Percentiles rank a stretch among this genome's conserved stretches.
These are phyloP conservation scores for Volvox carteri DNA, from an alignment of 163 green algal genomes.

Conservation along the genomic window DNA sequence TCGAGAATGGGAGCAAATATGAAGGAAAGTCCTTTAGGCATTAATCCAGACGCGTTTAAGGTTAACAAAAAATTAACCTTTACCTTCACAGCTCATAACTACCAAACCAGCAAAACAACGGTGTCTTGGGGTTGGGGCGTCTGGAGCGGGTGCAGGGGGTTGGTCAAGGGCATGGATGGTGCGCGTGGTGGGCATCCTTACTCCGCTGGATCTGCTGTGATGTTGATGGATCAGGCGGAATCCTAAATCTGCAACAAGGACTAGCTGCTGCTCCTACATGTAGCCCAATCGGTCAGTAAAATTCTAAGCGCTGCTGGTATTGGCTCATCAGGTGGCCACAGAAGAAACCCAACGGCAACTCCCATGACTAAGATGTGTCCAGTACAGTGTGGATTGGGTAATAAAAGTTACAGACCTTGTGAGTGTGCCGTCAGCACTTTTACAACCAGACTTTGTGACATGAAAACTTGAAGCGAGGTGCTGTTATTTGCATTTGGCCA, in stretches of 20 bases:
- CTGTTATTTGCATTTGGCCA: not conserved
- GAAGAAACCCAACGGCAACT: too few relatives aligned
- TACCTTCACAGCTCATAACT: not conserved
- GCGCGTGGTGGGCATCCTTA: too few relatives aligned
- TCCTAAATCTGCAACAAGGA: not conserved
- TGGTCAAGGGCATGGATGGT: too few relatives aligned
- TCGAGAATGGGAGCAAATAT: not conserved
- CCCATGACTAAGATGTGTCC: too few relatives aligned
- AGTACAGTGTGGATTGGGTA: not conserved
- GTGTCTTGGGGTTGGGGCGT: not conserved
- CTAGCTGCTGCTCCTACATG: too few relatives aligned
- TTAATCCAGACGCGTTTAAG: not conserved
- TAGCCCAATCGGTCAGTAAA: too few relatives aligned
- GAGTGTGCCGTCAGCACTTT: not conserved
- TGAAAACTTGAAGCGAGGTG: not conserved
- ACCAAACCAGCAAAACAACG: not conserved
- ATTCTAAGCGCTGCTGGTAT: too few relatives aligned
- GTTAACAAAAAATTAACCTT: not conserved
- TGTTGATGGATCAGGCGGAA: not conserved
- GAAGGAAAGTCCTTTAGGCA: not conserved
- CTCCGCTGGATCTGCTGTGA: too few relatives aligned
- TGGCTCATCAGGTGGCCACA: too few relatives aligned
- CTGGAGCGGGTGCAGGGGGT: not conserved
- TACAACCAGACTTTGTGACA: not conserved
- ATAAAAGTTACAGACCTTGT: not conserved